Conservation (phyloP, 2,329 filamentous ascomycete species). For the Microcera coccophila region DNA sequence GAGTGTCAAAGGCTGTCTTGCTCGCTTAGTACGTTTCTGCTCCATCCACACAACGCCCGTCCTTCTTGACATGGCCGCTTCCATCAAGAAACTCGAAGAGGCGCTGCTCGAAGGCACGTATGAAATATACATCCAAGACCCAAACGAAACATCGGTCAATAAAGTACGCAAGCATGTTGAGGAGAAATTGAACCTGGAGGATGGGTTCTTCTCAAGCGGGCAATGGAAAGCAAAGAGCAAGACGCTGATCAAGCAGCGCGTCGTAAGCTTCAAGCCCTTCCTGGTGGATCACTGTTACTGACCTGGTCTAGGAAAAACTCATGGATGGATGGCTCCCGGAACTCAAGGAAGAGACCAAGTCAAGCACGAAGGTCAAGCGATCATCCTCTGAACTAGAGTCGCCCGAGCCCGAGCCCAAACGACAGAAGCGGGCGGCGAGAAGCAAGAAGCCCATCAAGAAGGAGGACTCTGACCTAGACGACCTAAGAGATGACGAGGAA, state of each 20-base stretch:
- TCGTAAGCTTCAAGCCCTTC: constrained; percentile 42
- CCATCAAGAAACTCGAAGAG: constrained; percentile 40
- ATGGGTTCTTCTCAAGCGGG: constrained; percentile 46
- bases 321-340: constrained; percentile 36
- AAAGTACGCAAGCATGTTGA: constrained; percentile 52
- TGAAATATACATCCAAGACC: constrained; percentile 42
- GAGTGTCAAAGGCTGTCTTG: neutral
- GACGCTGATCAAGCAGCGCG: constrained; percentile 49
- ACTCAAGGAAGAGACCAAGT: constrained; percentile 22
- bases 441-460: constrained; percentile 31
- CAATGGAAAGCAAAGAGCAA: constrained; percentile 60
- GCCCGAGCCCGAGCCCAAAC: constrained; percentile 38
- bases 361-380: constrained; percentile 32
- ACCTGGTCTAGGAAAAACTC: constrained; percentile 31
- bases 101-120: constrained; percentile 46
- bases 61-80: constrained; percentile 37
- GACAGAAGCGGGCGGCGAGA: constrained; percentile 35
- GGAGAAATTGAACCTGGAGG: constrained; percentile 44
- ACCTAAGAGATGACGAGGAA: constrained; percentile 24
- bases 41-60: too few species aligned
- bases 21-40: neutral
- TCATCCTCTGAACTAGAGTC: constrained; percentile 32
- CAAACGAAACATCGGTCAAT: constrained; percentile 53
- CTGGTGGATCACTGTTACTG: constrained; percentile 1
- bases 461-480: constrained; percentile 22